Base-by-base conservation (phyloP, 1,284 basidiomycete species). In the Gymnopus androsaceus region DNA sequence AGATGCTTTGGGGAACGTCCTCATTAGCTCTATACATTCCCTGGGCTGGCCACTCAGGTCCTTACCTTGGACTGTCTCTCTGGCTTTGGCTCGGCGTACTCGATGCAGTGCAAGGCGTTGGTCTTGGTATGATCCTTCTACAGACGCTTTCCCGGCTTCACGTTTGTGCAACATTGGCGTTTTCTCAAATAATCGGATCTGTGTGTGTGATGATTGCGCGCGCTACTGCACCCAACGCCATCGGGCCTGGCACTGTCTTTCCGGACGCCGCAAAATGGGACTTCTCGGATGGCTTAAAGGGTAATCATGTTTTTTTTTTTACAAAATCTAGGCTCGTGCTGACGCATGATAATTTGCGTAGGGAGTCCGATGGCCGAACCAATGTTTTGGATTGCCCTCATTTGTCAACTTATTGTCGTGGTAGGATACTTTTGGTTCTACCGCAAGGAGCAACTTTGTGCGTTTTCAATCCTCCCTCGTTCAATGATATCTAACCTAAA, bases 21-120 rank as follows among this genome's bases (percentile, higher is more conserved):
- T 92, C 89, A 15, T 77, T 92, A 25, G 90, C 89, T 2, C 70
- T 94, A 21, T 96, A 95, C 69, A 88, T 95, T 58, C 93, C 94
- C 12, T 96, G 94, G 94, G 94, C 88, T 9, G 92, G 94, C 14
- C 68, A 66, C 12, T 84, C 80, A 9, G 94, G 94, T 15, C 92
- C 94, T 19, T 95, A 94, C 70, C 83, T 95, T 57, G 90, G 90
- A 49, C 82, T 92, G 31, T 90, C 87, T 31, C 73, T 95, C 34
- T 96, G 94, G 94, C 77, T 96, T 36, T 96, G 94, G 94, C 81
- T 96, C 14, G 94, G 93, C 67, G 94, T 96, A 34, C 78, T 96
- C 45, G 94, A 94, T 70, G 93, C 94, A 33, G 78, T 96, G 42
- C 94, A 96, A 70, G 94, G 94, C 72, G 94, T 95, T 38, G 94